Evolutionary conservation across 2,329 filamentous ascomycete genomes (phyloP).

Genomic region (Leptosphaerulina australis): DNA sequence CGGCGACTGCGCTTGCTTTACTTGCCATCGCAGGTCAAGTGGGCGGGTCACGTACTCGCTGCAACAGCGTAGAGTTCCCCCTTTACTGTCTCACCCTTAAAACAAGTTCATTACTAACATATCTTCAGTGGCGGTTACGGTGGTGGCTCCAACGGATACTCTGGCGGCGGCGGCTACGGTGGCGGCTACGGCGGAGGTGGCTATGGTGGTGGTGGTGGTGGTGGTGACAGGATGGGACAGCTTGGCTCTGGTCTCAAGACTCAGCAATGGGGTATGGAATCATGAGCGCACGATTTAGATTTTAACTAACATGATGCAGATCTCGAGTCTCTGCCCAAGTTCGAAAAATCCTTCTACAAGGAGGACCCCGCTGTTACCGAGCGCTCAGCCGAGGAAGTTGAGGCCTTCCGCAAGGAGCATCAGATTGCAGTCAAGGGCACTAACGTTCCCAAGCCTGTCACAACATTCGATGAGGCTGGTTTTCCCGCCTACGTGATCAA

Average conservation of each 20-base stretch:
- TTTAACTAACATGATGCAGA: constrained; percentile 62
- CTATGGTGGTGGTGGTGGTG: constrained; percentile 50
- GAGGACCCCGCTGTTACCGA: constrained; percentile 79
- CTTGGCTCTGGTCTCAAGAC: constrained; percentile 87
- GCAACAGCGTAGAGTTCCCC: constrained; percentile 39
- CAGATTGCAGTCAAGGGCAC: constrained; percentile 81
- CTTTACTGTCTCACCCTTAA: constrained; percentile 19
- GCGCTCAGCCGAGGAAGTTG: constrained; percentile 79
- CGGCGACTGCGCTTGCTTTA: constrained; percentile 31
- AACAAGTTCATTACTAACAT: constrained; percentile 32
- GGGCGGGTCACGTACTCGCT: constrained; percentile 36
- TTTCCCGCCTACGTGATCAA: constrained; percentile 98
- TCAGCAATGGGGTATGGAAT: constrained; percentile 80
- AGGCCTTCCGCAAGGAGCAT: constrained; percentile 84
- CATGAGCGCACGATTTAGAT: background rate
- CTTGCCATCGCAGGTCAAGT: constrained; percentile 29
- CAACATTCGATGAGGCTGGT: constrained; percentile 96
- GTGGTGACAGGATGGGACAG: constrained; percentile 92
- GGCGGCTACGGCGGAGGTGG: constrained; percentile 67
- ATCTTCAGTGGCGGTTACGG: constrained; percentile 41
- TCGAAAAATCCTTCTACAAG: constrained; percentile 99
- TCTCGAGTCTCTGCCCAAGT: constrained; percentile 80
- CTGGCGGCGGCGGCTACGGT: constrained; percentile 18
- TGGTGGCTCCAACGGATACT: constrained; percentile 28
- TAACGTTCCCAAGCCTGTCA: constrained; percentile 89